Percentiles rank a stretch among this genome's conserved stretches.
phyloP scores from a whole-genome alignment of 768 basidiomycete species.

The Collybiopsis luxurians region DNA sequence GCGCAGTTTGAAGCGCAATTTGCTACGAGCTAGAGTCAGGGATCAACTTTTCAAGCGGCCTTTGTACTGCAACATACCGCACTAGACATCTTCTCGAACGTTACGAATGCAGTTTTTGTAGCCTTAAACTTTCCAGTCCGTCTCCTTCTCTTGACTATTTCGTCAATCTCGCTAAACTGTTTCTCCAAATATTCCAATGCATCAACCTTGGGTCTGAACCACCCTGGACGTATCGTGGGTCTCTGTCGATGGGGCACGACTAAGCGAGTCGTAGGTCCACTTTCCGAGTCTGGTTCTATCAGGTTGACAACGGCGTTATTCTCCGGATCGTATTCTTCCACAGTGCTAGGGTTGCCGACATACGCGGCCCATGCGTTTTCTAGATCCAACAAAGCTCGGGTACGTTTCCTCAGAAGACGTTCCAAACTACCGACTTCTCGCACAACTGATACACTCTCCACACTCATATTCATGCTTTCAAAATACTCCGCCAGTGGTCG shows the following conservation, averaged over 20 bases:
- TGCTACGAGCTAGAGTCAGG: slow-evolving; percentile 46
- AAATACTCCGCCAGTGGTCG: slow-evolving; percentile 89
- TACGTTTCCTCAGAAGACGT: slow-evolving; percentile 72
- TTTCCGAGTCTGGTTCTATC: slow-evolving; percentile 47
- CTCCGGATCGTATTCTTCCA: slow-evolving; percentile 79
- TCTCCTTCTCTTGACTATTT: slow-evolving; percentile 74
- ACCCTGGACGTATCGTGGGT: slow-evolving; percentile 72
- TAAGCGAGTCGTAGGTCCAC: slow-evolving; percentile 56
- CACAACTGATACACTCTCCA: slow-evolving; percentile 91
- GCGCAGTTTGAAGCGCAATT: slow-evolving; percentile 84
- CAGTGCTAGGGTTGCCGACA: slow-evolving; percentile 89
- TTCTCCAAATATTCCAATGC: slow-evolving; percentile 86
- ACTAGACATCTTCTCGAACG: slow-evolving; percentile 93
- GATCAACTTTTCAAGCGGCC: background rate
- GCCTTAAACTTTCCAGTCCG: slow-evolving; percentile 73
- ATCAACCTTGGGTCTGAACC: slow-evolving; percentile 79
- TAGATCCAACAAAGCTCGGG: slow-evolving; percentile 72
- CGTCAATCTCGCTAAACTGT: slow-evolving; percentile 79
- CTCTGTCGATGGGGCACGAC: slow-evolving; percentile 74
- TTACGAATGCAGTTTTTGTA: slow-evolving; percentile 88
- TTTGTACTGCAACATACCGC: slow-evolving; percentile 53
- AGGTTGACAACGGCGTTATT: slow-evolving; percentile 44
- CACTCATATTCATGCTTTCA: slow-evolving; percentile 80
- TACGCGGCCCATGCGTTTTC: slow-evolving; percentile 88
- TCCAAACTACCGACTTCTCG: slow-evolving; percentile 78